Conservation (phyloP, 257 asterid genomes). For the Primulina eburnea region DNA sequence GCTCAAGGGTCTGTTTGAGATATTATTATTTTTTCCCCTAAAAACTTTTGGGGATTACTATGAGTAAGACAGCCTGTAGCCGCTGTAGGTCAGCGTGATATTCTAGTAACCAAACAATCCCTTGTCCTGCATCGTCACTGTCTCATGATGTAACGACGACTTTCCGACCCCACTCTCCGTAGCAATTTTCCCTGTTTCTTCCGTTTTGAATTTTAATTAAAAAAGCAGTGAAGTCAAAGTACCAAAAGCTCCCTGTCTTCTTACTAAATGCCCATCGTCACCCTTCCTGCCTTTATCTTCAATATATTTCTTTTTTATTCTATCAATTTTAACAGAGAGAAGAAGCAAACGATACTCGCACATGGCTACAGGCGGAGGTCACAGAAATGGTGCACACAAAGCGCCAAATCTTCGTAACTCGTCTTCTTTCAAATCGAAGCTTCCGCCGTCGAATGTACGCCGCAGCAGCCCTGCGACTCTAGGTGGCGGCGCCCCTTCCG, state of each 20-base stretch:
- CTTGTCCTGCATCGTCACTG: too few relatives aligned
- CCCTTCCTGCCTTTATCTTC: conserved; percentile 5
- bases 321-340: conserved; percentile 1
- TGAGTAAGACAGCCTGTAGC: too few relatives aligned
- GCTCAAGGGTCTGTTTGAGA: neutral
- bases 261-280: neutral
- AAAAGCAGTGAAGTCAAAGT: neutral
- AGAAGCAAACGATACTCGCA: neutral
- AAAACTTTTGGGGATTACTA: neutral
- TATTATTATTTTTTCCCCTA: neutral
- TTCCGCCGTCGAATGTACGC: conserved; percentile 61
- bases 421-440: conserved; percentile 81
- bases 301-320: neutral
- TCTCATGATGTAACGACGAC: too few relatives aligned
- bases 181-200: neutral
- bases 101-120: conserved; percentile 22
- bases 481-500: conserved; percentile 51
- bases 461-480: conserved; percentile 57
- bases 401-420: conserved; percentile 63
- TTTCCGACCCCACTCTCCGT: too few relatives aligned
- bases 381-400: conserved; percentile 66
- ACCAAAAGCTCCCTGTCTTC: neutral
- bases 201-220: neutral
- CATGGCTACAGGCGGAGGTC: conserved; percentile 67
- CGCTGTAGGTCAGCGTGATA: too few relatives aligned